These are phyloP conservation scores for Voacanga thouarsii DNA, from an alignment of 257 asterid genomes.

Conservation along the genomic window DNA sequence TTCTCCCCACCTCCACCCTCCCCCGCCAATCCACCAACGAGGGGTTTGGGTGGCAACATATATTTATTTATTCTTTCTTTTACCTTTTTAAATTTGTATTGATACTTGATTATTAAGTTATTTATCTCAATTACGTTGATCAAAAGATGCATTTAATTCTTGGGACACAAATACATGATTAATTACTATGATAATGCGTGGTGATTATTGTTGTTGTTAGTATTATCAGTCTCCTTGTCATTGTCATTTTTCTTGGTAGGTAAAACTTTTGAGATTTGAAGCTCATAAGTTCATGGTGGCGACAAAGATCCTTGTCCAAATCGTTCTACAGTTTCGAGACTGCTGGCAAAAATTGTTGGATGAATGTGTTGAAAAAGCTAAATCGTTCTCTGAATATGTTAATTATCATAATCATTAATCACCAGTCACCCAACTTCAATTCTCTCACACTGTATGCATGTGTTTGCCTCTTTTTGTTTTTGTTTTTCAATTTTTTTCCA, in stretches of 20 bases:
- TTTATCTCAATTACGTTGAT: no score
- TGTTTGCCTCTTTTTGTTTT: not conserved
- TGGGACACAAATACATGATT: not conserved
- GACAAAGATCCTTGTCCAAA: conserved; percentile 8
- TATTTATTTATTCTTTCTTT: no score
- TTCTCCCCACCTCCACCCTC: not conserved
- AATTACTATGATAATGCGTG: not conserved
- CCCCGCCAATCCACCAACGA: no score
- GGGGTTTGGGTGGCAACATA: no score
- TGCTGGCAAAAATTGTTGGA: conserved; percentile 1
- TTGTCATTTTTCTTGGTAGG: conserved; percentile 4
- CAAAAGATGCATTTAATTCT: not conserved
- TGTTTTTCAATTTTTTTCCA: no score
- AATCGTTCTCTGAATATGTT: conserved; percentile 4
- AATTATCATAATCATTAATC: not conserved
- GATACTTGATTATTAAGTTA: no score
- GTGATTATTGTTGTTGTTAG: not conserved
- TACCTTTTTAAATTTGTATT: no score
- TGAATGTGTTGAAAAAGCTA: not conserved
- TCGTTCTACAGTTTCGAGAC: not conserved
- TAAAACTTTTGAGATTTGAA: not conserved
- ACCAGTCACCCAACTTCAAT: not conserved
- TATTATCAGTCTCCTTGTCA: not conserved
- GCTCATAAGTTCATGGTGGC: not conserved
- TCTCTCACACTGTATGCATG: not conserved